A percentile compares a stretch with the other conserved stretches of the same genome.
phyloP scores from a whole-genome alignment of 345 rosid species.

The Eucalyptus melliodora region DNA sequence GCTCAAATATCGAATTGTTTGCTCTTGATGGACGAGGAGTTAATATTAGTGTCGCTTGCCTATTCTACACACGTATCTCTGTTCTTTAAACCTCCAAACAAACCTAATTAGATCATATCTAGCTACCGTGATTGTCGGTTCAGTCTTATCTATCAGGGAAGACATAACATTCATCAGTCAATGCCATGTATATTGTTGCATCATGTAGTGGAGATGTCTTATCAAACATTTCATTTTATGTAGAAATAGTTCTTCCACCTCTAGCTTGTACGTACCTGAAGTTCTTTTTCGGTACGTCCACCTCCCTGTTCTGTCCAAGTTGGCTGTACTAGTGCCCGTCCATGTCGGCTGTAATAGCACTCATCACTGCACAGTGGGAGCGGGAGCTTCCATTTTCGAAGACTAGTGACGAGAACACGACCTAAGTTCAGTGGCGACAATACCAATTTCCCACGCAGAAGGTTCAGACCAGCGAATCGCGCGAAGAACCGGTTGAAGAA shows the following conservation, averaged over 20 bases:
- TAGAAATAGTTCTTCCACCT: not conserved
- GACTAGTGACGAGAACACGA: slow-evolving; percentile 21
- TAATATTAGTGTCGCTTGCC: not conserved
- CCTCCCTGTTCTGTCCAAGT: not conserved
- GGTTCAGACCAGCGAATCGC: not conserved
- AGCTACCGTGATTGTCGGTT: not conserved
- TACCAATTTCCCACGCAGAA: slow-evolving; percentile 18
- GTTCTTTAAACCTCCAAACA: not conserved
- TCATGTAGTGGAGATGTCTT: not conserved
- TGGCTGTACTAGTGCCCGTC: not conserved
- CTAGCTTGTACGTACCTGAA: slow-evolving; percentile 8
- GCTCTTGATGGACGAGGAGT: not conserved
- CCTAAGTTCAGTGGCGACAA: slow-evolving; percentile 12
- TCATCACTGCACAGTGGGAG: slow-evolving; percentile 13
- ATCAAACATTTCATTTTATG: not conserved
- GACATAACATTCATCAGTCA: not conserved
- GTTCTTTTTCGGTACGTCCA: not conserved
- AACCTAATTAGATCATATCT: not conserved
- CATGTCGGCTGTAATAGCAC: slow-evolving; percentile 1
- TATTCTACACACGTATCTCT: not conserved
- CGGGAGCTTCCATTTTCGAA: slow-evolving; percentile 13
- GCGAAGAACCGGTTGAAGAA: slow-evolving; percentile 33
- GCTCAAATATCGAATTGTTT: not conserved
- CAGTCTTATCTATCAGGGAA: not conserved
- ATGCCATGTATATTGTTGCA: not conserved